These are phyloP conservation scores for Solanum raphanifolium DNA, from an alignment of 257 asterid genomes.

Conservation along the genomic window DNA sequence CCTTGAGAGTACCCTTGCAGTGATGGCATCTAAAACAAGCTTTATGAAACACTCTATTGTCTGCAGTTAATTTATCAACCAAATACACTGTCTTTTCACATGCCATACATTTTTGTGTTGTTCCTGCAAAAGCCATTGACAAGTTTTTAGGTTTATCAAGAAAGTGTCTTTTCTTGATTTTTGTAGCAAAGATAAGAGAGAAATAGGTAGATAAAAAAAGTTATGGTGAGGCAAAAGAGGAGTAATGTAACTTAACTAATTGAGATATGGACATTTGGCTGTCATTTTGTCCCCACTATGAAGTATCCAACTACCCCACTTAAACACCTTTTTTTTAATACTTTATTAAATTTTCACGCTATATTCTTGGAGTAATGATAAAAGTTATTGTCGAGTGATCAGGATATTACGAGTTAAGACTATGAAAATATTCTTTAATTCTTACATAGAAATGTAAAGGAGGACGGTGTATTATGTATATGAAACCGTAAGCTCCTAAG, in stretches of 20 bases:
- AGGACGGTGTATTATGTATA: neutral
- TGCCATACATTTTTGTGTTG: slow-evolving; percentile 95
- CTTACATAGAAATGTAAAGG: rapidly evolving
- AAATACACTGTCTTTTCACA: slow-evolving; percentile 86
- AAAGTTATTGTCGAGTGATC: neutral
- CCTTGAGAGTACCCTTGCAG: slow-evolving; percentile 95
- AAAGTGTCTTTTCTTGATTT: neutral
- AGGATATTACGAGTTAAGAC: neutral
- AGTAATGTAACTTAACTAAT: slow-evolving; percentile 2
- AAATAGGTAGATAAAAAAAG: neutral
- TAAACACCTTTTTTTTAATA: neutral
- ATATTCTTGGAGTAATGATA: neutral
- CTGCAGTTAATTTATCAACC: slow-evolving; percentile 83
- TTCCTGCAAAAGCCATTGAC: slow-evolving; percentile 93
- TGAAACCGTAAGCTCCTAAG: too few relatives aligned
- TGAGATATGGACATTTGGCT: slow-evolving; percentile 18
- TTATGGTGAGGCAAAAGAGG: neutral
- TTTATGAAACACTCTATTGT: slow-evolving; percentile 76
- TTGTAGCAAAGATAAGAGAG: neutral
- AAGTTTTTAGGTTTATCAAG: neutral
- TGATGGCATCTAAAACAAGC: slow-evolving; percentile 97
- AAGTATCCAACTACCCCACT: slow-evolving; percentile 23
- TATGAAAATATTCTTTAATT: neutral
- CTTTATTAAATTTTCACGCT: neutral
- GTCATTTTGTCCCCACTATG: slow-evolving; percentile 31